These are phyloP conservation scores for Metschnikowia drakensbergensis DNA, from an alignment of 805 yeast species.

Conservation along the genomic window DNA sequence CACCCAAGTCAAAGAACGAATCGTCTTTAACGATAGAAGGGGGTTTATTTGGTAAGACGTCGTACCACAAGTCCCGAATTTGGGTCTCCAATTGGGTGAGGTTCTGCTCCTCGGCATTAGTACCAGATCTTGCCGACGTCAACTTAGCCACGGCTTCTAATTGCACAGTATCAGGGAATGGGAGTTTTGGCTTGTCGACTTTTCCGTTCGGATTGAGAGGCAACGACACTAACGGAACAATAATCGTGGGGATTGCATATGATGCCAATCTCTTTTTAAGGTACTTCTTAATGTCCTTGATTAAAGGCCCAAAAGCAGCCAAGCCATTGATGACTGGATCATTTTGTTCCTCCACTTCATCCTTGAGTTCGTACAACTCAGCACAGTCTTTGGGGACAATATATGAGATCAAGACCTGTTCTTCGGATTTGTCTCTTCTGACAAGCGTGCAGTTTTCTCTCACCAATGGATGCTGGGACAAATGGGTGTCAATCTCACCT, in stretches of 20 bases:
- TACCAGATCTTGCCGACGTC: constrained; percentile 38
- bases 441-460: constrained; percentile 93
- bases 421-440: constrained; percentile 86
- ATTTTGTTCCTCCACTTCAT: constrained; percentile 39
- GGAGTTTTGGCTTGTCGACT: constrained; percentile 94
- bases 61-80: constrained; percentile 80
- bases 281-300: constrained; percentile 70
- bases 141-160: constrained; percentile 65
- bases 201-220: constrained; percentile 98
- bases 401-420: constrained; percentile 85
- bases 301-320: constrained; percentile 67
- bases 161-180: constrained; percentile 90
- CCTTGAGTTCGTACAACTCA: constrained; percentile 47
- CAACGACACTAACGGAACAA: constrained; percentile 79
- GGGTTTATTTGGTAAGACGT: constrained; percentile 80
- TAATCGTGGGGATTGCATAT: constrained; percentile 88
- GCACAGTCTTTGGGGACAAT: constrained; percentile 69
- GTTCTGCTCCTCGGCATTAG: constrained; percentile 39
- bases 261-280: constrained; percentile 86
- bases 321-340: constrained; percentile 78
- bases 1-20: constrained; percentile 95
- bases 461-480: constrained; percentile 88
- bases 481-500: constrained; percentile 97
- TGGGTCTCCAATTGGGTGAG: constrained; percentile 64
- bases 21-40: constrained; percentile 72